These are phyloP conservation scores for Cantharellus anzutake DNA, from an alignment of 768 basidiomycete genomes.

Conservation along the genomic window DNA sequence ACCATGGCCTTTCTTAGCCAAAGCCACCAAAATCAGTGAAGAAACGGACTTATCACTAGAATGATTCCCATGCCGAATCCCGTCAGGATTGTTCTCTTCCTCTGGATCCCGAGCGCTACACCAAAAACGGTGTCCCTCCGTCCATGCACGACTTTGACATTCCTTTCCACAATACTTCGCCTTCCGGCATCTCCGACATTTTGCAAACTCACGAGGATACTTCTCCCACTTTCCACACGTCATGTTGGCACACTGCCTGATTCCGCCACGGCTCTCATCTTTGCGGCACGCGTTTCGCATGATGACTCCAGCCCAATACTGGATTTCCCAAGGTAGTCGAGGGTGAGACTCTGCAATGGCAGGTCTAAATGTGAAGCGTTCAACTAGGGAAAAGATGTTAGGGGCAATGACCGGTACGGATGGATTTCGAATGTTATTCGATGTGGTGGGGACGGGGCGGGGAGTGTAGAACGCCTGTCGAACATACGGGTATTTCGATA, in stretches of 20 bases:
- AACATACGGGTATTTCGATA: slow-evolving; percentile 96
- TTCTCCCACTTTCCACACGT: slow-evolving; percentile 89
- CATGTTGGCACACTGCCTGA: slow-evolving; percentile 98
- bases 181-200: slow-evolving; percentile 87
- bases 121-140: slow-evolving; percentile 92
- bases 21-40: too few relatives aligned
- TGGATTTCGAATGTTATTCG: slow-evolving; percentile 7
- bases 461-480: slow-evolving; percentile 82
- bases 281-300: slow-evolving; percentile 99
- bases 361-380: slow-evolving; percentile 89
- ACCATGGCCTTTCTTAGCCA: too few relatives aligned
- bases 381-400: slow-evolving; percentile 91
- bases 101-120: slow-evolving; percentile 49
- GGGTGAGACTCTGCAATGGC: slow-evolving; percentile 61
- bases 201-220: slow-evolving; percentile 88
- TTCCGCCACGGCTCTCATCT: slow-evolving; percentile 82
- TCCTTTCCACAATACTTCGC: slow-evolving; percentile 98
- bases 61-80: too few relatives aligned
- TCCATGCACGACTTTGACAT: slow-evolving; percentile 93
- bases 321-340: slow-evolving; percentile 71
- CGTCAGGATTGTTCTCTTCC: slow-evolving; percentile 12
- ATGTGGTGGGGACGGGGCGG: slow-evolving; percentile 14
- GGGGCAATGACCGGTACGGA: slow-evolving; percentile 25
- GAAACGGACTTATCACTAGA: too few relatives aligned
- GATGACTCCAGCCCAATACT: slow-evolving; percentile 99